Evolutionary conservation across 1,284 basidiomycete genomes (phyloP), one percentile per base, ranked within the genome.

Genomic region (Malassezia dermatis): DNA sequence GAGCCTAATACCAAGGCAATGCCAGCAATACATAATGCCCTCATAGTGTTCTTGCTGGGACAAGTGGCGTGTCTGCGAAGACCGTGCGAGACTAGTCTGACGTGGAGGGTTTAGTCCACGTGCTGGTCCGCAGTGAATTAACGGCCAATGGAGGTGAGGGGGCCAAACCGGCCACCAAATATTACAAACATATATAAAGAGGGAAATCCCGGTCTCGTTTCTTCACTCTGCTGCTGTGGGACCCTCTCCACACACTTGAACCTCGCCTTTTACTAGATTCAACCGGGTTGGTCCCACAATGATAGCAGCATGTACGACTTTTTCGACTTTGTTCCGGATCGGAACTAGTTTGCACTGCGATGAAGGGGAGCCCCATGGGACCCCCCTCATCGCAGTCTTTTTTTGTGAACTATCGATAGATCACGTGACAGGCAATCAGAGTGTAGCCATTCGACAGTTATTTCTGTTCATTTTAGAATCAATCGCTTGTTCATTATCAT

Each of bases 211-310:
- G 3, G 15, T 10, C 12, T 37, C 17, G 21, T 51, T 48, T 24
- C 34, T 4, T 12, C 23, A 40, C 17, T 52, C 55, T 57, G 55
- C 45, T 57, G 55, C 50, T 57, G 55, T 57, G 55, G 55, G 49
- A 34, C 47, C 45, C 51, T 41, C 55, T 45, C 55, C 35, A 34
- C 23, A 46, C 43, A 45, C 55, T 57, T 57, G 55, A 57, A 57
- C 55, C 55, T 57, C 55, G 55, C 55, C 55, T 57, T 57, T 57
- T 57, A 57, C 55, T 57, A 57, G 55, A 57, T 57, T 57, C 55
- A 57, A 57, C 55, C 49, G 50, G 55, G 55, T 35, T 34, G 55
- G 55, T 57, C 49, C 55, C 55, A 57, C 54, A 32, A 31, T 23
- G 3, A 37, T 12, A 32, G 50, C 55, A 52, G 45, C 55, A 57